Base-by-base conservation (phyloP, 2,329 filamentous ascomycete species). In the Beauveria pseudobassiana region DNA sequence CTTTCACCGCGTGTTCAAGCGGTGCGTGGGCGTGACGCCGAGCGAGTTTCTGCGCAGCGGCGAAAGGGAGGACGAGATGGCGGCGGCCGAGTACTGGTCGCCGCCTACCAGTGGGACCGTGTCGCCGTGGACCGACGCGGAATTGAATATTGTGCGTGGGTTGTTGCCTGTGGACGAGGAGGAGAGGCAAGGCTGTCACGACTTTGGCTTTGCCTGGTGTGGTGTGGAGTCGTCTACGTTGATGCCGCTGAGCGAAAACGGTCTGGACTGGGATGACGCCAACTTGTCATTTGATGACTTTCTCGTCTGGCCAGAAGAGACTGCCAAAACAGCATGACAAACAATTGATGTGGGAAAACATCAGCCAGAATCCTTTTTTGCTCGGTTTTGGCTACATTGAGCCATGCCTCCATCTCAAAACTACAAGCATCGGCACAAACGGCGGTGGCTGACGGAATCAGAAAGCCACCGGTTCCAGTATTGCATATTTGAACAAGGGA, bases 1-100 rank as follows among this genome's bases (percentile, higher is more conserved):
- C 67, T 82, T 86, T 56, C 81, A 84, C 66, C 78, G 82, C 26
- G 76, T 82, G 5, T 86, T 86, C 67, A 86, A 83, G 70, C 78
- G 78, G 67, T 77, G 76, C 49, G 78, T 77, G 18, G 82, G 82
- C 8, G 62, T 79, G 48, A 85, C 83, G 49, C 76, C 76, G 14
- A 66, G 64, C 8, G 73, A 73, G 65, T 77, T 72, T 55, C 53
- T 74, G 55, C 65, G 68, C 45, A 51, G 63, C 48, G 22, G 22
- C 34, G 49, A 20, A 12, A 18, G 26, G 42, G 50, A 30, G n/a
- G 26, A 5, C 4, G 26, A 26, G 26, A 24, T 24, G 0, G 26
- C 26, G 26, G 26, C 26, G 30, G 56, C 46, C 14, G 24, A 50
- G 30, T 28, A 22, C 42, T 3, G 8, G 34, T 26, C 46, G 28